These are phyloP conservation scores for Prunus yedoensis DNA, from an alignment of 331 rosid genomes.

Conservation along the genomic window DNA sequence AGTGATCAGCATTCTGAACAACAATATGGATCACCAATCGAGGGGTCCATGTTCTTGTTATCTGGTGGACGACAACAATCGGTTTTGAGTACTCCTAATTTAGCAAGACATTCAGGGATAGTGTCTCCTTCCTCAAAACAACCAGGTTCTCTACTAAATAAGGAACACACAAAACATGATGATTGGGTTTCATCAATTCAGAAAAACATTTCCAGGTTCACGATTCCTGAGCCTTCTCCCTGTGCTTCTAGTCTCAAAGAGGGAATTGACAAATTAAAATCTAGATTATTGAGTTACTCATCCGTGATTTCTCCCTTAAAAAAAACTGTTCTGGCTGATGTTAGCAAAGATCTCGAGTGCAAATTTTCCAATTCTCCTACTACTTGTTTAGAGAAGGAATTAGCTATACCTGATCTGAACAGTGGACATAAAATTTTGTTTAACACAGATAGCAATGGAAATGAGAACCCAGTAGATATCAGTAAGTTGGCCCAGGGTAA, in stretches of 20 bases:
- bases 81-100: conserved; percentile 39
- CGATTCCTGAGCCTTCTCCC: conserved; percentile 48
- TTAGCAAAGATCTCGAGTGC: conserved; percentile 27
- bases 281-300: conserved; percentile 56
- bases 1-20: conserved; percentile 29
- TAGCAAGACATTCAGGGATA: conserved; percentile 30
- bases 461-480: conserved; percentile 28
- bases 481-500: conserved; percentile 38
- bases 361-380: conserved; percentile 38
- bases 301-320: conserved; percentile 38
- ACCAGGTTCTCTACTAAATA: conserved; percentile 23
- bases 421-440: conserved; percentile 32
- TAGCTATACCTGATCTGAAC: conserved; percentile 32
- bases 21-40: conserved; percentile 30
- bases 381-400: conserved; percentile 39
- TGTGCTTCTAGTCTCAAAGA: conserved; percentile 53
- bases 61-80: conserved; percentile 29
- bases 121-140: conserved; percentile 42
- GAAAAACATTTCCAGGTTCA: conserved; percentile 55
- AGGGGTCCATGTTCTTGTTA: conserved; percentile 23
- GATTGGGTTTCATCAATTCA: conserved; percentile 39
- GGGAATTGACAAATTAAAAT: conserved; percentile 49
- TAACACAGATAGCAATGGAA: conserved; percentile 31
- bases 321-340: conserved; percentile 19
- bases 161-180: conserved; percentile 27